phyloP scores from a whole-genome alignment of 2,329 filamentous ascomycete species.

The Westerdykella aurantiaca region DNA sequence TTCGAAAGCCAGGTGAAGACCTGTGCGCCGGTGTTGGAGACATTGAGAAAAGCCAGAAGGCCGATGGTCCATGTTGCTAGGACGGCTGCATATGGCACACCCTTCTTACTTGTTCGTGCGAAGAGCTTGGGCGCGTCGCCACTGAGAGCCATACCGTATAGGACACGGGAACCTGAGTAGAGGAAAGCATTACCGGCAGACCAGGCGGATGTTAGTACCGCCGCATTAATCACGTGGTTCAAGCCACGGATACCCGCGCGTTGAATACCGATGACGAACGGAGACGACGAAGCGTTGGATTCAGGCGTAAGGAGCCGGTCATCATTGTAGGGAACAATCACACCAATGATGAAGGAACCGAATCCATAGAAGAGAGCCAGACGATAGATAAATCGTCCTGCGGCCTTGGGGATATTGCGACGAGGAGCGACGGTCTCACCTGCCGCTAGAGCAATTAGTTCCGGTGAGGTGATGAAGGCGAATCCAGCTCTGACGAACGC shows the following conservation, averaged over 20 bases:
- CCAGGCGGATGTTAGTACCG: slow-evolving; percentile 67
- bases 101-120: slow-evolving; percentile 41
- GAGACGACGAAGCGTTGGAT: slow-evolving; percentile 32
- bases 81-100: slow-evolving; percentile 39
- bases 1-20: slow-evolving; percentile 66
- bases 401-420: slow-evolving; percentile 49
- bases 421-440: slow-evolving; percentile 33
- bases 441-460: slow-evolving; percentile 31
- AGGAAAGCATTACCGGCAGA: slow-evolving; percentile 65
- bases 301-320: slow-evolving; percentile 36
- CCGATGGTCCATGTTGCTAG: slow-evolving; percentile 38
- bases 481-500: slow-evolving; percentile 51
- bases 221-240: slow-evolving; percentile 68
- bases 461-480: slow-evolving; percentile 37
- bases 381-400: slow-evolving; percentile 49
- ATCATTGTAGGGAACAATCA: slow-evolving; percentile 54
- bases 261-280: slow-evolving; percentile 61
- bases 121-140: slow-evolving; percentile 50
- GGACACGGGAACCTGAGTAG: slow-evolving; percentile 47
- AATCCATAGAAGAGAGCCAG: slow-evolving; percentile 52
- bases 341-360: slow-evolving; percentile 53
- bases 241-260: slow-evolving; percentile 62
- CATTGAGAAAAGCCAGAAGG: slow-evolving; percentile 47
- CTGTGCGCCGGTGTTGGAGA: slow-evolving; percentile 41
- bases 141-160: slow-evolving; percentile 46